A percentile compares a stretch with the other conserved stretches of the same genome.
Conservation (phyloP, 345 rosid genomes). For the Microcos paniculata region DNA sequence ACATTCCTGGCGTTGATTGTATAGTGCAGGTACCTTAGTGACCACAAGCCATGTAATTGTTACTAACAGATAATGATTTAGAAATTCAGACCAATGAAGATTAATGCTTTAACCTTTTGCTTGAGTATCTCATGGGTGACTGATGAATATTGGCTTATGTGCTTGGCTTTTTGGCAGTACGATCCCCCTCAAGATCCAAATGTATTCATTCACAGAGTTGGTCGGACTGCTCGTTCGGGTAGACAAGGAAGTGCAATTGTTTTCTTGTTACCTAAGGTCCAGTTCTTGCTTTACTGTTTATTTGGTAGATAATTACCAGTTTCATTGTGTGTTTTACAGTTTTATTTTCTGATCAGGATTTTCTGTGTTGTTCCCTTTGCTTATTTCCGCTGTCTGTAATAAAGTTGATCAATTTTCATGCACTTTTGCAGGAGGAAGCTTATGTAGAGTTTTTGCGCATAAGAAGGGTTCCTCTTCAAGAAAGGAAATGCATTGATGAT, state of each 20-base stretch:
- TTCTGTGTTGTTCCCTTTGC: background rate
- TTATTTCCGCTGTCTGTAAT: background rate
- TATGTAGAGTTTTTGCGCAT: constrained; percentile 77
- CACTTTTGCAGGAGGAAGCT: constrained; percentile 69
- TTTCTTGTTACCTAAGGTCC: constrained; percentile 75
- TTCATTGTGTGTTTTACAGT: background rate
- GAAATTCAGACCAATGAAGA: background rate
- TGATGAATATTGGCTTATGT: constrained; percentile 13
- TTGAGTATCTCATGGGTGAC: background rate
- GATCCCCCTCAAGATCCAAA: constrained; percentile 96
- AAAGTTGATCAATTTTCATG: constrained; percentile 2
- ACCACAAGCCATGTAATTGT: background rate
- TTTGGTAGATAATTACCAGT: background rate
- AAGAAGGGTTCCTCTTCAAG: constrained; percentile 74
- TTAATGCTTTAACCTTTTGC: background rate
- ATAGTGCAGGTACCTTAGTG: constrained; percentile 70
- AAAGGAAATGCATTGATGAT: constrained; percentile 50
- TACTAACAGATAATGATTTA: background rate
- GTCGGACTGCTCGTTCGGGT: constrained; percentile 90
- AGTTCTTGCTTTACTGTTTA: background rate
- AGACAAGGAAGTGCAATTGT: constrained; percentile 74
- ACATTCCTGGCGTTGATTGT: constrained; percentile 89
- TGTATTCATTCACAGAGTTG: constrained; percentile 89
- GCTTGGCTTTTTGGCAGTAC: constrained; percentile 49
- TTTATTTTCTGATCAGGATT: background rate